A percentile compares a stretch with the other conserved stretches of the same genome.
Conservation (phyloP, 2,329 filamentous ascomycete species). For the Talaromyces sp. region DNA sequence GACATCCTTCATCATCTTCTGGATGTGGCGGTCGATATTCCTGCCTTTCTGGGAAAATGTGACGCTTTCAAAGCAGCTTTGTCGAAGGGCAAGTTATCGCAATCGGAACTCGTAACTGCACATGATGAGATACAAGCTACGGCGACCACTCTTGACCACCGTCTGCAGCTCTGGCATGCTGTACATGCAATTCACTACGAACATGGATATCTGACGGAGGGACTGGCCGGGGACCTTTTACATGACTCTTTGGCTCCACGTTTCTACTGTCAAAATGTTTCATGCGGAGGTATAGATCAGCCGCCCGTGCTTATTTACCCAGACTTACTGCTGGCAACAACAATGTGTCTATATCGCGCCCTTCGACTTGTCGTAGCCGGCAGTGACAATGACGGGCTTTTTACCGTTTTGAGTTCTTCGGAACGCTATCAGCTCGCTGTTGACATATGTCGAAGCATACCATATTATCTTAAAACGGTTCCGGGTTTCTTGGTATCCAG, state of each 20-base stretch:
- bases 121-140: slow-evolving; percentile 20
- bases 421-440: slow-evolving; percentile 27
- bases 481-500: slow-evolving; percentile 26
- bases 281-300: slow-evolving; percentile 18
- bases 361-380: slow-evolving; percentile 22
- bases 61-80: slow-evolving; percentile 19
- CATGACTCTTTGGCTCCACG: slow-evolving; percentile 17
- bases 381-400: slow-evolving; percentile 19
- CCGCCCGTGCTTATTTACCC: slow-evolving; percentile 22
- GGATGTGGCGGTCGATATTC: slow-evolving; percentile 25
- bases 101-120: slow-evolving; percentile 15
- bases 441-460: slow-evolving; percentile 29
- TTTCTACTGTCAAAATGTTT: slow-evolving; percentile 21
- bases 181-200: slow-evolving; percentile 18
- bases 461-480: slow-evolving; percentile 23
- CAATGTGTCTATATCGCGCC: slow-evolving; percentile 25
- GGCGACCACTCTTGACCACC: slow-evolving; percentile 19
- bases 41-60: slow-evolving; percentile 20
- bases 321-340: slow-evolving; percentile 22
- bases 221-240: slow-evolving; percentile 1
- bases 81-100: neutral
- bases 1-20: slow-evolving; percentile 24
- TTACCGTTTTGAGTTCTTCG: slow-evolving; percentile 18
- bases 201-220: slow-evolving; percentile 17
- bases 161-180: slow-evolving; percentile 21